phyloP scores from a whole-genome alignment of 140 eudicot genomes.

The Ambrosia hybrid region DNA sequence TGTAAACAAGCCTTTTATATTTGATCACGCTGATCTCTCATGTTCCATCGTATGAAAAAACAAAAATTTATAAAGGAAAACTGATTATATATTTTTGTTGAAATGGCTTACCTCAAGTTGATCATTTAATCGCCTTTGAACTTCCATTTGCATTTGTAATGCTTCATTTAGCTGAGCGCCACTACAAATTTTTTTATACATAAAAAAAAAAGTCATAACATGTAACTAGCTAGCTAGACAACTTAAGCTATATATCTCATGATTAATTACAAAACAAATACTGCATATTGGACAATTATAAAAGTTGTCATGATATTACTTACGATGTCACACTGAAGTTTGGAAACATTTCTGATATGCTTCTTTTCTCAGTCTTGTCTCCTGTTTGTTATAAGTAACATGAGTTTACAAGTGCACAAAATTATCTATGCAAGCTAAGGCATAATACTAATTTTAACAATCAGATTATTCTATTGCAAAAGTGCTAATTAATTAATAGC shows the following conservation, averaged over 20 bases:
- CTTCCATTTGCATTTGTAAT: slow-evolving; percentile 69
- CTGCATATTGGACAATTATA: background rate
- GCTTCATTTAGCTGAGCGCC: slow-evolving; percentile 75
- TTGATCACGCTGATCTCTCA: background rate
- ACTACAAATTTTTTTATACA: slow-evolving; percentile 28
- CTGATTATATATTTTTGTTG: background rate
- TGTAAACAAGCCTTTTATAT: no score
- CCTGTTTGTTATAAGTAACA: slow-evolving; percentile 35
- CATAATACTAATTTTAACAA: background rate
- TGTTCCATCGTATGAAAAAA: no score
- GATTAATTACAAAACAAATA: background rate
- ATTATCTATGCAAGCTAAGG: background rate
- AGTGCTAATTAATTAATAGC: background rate
- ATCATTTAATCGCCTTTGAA: slow-evolving; percentile 61
- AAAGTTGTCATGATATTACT: slow-evolving; percentile 29
- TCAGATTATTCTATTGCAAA: background rate
- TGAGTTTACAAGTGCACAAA: background rate
- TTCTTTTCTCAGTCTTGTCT: slow-evolving; percentile 61
- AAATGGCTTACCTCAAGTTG: slow-evolving; percentile 55
- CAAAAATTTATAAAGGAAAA: background rate
- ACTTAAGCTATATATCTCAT: no score
- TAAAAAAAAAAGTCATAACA: background rate
- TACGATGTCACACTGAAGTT: slow-evolving; percentile 72
- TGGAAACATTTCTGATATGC: slow-evolving; percentile 68
- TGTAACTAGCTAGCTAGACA: background rate